Conservation (phyloP, 805 yeast species). For the Kuraishia hungarica region DNA sequence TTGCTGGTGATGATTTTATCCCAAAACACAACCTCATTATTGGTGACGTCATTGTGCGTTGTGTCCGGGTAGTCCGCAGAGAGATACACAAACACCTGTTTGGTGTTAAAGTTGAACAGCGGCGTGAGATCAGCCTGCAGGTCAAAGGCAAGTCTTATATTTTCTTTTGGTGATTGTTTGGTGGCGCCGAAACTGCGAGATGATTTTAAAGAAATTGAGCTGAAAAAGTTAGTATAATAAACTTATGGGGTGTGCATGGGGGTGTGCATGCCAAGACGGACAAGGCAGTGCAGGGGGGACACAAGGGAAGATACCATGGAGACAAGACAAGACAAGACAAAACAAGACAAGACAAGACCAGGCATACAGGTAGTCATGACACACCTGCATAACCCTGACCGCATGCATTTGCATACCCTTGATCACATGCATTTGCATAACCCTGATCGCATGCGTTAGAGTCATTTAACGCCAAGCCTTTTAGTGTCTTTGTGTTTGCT, state of each 20-base stretch:
- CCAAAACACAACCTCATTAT: constrained; percentile 79
- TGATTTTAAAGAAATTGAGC: constrained; percentile 34
- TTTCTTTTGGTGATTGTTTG: constrained; percentile 65
- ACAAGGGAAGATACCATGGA: too few relatives aligned
- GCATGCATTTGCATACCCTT: too few relatives aligned
- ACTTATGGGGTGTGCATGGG: background rate
- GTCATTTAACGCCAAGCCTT: too few relatives aligned
- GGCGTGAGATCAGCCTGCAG: constrained; percentile 66
- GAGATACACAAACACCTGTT: constrained; percentile 86
- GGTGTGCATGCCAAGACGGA: too few relatives aligned
- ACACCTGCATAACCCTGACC: too few relatives aligned
- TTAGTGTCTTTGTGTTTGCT: too few relatives aligned
- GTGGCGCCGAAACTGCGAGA: constrained; percentile 63
- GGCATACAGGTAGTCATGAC: too few relatives aligned
- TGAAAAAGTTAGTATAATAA: background rate
- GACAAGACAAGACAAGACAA: too few relatives aligned
- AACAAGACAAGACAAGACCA: too few relatives aligned
- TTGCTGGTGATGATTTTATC: constrained; percentile 63
- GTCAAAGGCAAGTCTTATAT: constrained; percentile 63
- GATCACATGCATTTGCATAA: too few relatives aligned
- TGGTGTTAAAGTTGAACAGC: constrained; percentile 93
- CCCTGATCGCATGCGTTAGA: too few relatives aligned
- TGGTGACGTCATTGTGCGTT: constrained; percentile 18
- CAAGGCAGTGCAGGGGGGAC: too few relatives aligned
- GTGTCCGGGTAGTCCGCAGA: constrained; percentile 52